Evolutionary conservation across 108 stramenopile genomes (phyloP).

Genomic region (Hondaea fermentalgiana): DNA sequence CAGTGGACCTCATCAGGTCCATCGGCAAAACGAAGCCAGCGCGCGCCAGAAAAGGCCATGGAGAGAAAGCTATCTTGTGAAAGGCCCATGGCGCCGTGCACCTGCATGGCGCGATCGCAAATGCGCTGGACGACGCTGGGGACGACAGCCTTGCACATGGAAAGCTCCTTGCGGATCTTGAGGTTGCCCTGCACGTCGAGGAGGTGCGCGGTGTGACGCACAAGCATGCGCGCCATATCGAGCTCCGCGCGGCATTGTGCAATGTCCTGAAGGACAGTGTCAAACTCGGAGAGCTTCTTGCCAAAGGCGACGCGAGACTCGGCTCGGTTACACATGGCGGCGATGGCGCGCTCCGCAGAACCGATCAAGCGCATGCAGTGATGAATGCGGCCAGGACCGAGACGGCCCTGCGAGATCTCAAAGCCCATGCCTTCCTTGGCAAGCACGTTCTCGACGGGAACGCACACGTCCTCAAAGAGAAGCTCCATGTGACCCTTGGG

Average conservation of each 20-base stretch:
- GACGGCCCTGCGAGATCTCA: slow-evolving; percentile 80
- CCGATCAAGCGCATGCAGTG: slow-evolving; percentile 96
- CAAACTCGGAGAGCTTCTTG: slow-evolving; percentile 31
- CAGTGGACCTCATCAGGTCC: slow-evolving; percentile 88
- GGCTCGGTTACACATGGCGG: slow-evolving; percentile 13
- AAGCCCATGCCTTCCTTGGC: slow-evolving; percentile 85
- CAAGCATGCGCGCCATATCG: slow-evolving; percentile 61
- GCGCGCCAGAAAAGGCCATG: slow-evolving; percentile 61
- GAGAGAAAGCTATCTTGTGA: slow-evolving; percentile 67
- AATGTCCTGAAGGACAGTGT: slow-evolving; percentile 37
- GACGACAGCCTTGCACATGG: slow-evolving; percentile 77
- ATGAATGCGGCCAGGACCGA: slow-evolving; percentile 95
- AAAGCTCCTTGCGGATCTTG: slow-evolving; percentile 39
- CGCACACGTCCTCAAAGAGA: slow-evolving; percentile 21
- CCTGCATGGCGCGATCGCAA: slow-evolving; percentile 79
- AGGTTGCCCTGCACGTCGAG: slow-evolving; percentile 35
- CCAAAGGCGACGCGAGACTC: slow-evolving; percentile 37
- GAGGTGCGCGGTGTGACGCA: slow-evolving; percentile 28
- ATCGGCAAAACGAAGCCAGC: slow-evolving; percentile 83
- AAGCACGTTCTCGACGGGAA: slow-evolving; percentile 36
- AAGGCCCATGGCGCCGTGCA: slow-evolving; percentile 81
- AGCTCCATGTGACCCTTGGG: slow-evolving; percentile 85
- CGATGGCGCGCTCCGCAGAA: slow-evolving; percentile 38
- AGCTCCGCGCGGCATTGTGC: slow-evolving; percentile 66
- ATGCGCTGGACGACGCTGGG: slow-evolving; percentile 61